Base-by-base conservation (phyloP, 1,139 yeast genomes). In the Magnusiomyces ingens region DNA sequence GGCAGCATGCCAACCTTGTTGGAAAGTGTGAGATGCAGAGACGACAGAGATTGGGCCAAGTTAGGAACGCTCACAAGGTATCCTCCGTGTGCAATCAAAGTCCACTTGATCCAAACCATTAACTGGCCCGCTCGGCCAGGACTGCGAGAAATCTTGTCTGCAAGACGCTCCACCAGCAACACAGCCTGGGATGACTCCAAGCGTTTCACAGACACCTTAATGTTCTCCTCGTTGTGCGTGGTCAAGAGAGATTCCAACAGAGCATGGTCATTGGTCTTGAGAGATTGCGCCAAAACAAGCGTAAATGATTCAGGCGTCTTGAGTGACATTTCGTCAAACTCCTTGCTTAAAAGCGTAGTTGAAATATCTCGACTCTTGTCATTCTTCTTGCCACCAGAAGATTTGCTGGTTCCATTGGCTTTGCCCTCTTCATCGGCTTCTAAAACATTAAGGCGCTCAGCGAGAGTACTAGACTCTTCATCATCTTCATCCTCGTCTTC, bases 51-150 rank as follows among this genome's bases (percentile, higher is more conserved):
- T 50, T 78, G 73, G 58, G 80, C 75, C 58, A 86, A 75, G 59
- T 85, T 83, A 47, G 95, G 91, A 54, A 86, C 74, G 17, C 85
- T 78, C 29, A 85, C 78, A 52, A 84, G 72, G 58, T 82, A 82
- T 1, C 95, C 93, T 43, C 99, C 99, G 67, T 94, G 99, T 42
- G 86, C 81, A 48, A 93, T 84, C 64, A 94, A 75, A 50, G 90
- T 84, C 94, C 97, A 91, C 67, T 91, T 88, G 60, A 91, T 83
- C 99, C 99, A 93, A 50, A 81, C 77, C 59, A 85, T 84, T 59
- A 93, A 75, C 57, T 83, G 84, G 42, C 85, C 87, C 59, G 90
- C 90, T 60, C 89, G 79, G 55, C 76, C 71, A 4, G 82, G 80
- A 26, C 76, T 74, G 62, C 94, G 79, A 11, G 91, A 84, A 56